Base-by-base conservation (phyloP, 768 basidiomycete genomes). In the Sutorius australiensis region DNA sequence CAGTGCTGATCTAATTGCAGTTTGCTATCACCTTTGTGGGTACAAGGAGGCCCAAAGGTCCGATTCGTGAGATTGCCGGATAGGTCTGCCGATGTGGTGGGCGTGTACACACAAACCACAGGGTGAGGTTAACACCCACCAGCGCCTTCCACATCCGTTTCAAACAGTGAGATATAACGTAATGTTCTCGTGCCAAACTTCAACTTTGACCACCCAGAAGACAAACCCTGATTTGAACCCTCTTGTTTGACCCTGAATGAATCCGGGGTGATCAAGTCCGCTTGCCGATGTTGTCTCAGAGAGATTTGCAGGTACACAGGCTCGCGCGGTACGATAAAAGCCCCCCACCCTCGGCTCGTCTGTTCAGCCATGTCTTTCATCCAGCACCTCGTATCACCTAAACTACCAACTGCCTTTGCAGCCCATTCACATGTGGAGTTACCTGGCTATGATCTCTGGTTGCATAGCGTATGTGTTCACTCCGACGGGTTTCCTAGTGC, bases 361-460 rank as follows among this genome's bases (percentile, higher is more conserved):
- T 11, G 33, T 21, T 45, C 38, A 48, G 13, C 36, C 46, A 62
- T 62, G 61, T 52, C 62, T 21, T 48, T 46, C 40, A 24, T 49
- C 21, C 64, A 46, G 42, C 54, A 38, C 40, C 49, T 61, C 7
- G 58, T 66, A n/a, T 52, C 36, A 17, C 63, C 63, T 13, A 53
- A 61, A 34, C 44, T 49, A 11, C 64, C 64, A 24, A 55, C 57
- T 10, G 19, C 42, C 9, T 59, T 64, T 46, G 53, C 41, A 37
- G 17, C 17, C 33, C 34, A 51, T 6, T 27, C 37, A 16, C 9
- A 27, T 34, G 55, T 66, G 8, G 63, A 55, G 28, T 21, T 65
- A 50, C 60, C 63, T 24, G 64, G 64, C 3, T 51, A 67, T 28
- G 64, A 65, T 13, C 17, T 65, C 38, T 65, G 60, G 60, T 19